These are phyloP conservation scores for Capsicum rhomboideum DNA, from an alignment of 257 asterid species.

Conservation along the genomic window DNA sequence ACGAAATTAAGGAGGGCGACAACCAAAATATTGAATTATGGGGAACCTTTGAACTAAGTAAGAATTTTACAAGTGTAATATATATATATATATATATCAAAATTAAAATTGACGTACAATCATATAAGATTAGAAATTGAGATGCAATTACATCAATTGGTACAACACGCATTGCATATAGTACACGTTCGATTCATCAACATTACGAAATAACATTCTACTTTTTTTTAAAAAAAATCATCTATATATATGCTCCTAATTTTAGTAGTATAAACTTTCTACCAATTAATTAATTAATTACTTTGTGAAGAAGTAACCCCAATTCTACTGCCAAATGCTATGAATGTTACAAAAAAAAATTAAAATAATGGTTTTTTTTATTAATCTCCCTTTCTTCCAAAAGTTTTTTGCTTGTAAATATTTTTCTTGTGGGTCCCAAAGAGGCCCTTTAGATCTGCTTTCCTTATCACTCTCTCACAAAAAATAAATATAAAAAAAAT, in stretches of 20 bases:
- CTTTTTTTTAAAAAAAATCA: neutral
- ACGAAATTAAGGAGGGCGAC: neutral
- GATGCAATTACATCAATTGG: neutral
- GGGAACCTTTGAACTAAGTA: neutral
- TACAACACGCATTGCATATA: neutral
- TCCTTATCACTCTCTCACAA: neutral
- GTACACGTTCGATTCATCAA: neutral
- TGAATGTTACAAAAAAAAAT: no score
- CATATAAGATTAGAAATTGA: neutral
- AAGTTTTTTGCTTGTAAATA: neutral
- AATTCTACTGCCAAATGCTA: neutral
- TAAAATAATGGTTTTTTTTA: no score
- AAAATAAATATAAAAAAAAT: neutral
- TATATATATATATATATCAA: neutral
- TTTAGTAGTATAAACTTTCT: neutral
- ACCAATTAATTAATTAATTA: neutral
- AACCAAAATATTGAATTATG: neutral
- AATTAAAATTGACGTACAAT: neutral
- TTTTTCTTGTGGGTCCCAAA: neutral
- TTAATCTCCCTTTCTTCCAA: neutral
- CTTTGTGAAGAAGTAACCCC: slow-evolving; percentile 3
- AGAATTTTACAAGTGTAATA: neutral
- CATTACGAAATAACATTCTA: neutral
- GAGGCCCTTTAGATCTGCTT: slow-evolving; percentile 6
- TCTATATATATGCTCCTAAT: neutral